phyloP scores from a whole-genome alignment of 2,329 filamentous ascomycete genomes.

The Stagonosporopsis cucurbitacearum region DNA sequence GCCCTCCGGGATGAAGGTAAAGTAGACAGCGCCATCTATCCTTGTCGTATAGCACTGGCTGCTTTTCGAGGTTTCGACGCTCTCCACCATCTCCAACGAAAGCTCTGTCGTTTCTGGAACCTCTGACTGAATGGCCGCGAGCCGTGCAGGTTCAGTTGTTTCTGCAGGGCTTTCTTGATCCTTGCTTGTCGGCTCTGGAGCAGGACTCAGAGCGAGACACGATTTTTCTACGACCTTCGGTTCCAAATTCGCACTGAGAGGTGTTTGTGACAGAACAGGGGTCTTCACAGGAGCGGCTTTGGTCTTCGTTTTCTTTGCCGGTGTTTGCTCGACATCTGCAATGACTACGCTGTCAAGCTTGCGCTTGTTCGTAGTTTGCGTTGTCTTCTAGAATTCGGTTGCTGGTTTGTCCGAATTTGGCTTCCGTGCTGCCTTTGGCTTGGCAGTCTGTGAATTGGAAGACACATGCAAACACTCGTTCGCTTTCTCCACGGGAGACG shows the following conservation, averaged over 20 bases:
- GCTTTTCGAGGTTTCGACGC: not conserved
- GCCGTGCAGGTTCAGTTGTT: not conserved
- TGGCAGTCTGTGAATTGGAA: not conserved
- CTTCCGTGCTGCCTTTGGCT: not conserved
- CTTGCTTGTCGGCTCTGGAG: not conserved
- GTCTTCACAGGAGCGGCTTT: not conserved
- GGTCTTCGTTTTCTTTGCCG: constrained; percentile 3
- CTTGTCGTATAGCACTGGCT: not conserved
- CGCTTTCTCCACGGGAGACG: not conserved
- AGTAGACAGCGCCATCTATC: not conserved
- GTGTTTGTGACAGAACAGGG: not conserved
- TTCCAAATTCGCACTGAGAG: not conserved
- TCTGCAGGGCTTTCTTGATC: not conserved
- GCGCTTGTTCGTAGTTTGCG: constrained; percentile 7
- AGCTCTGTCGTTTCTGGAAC: not conserved
- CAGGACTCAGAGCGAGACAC: not conserved
- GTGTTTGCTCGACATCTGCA: constrained; percentile 16
- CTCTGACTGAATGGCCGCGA: not conserved
- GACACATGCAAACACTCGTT: not conserved
- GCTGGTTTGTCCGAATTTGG: not conserved
- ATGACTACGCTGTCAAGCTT: constrained; percentile 12
- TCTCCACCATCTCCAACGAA: not conserved
- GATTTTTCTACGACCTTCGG: not conserved
- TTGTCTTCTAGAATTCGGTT: not conserved
- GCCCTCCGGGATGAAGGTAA: not conserved